Conservation (phyloP, 2,329 filamentous ascomycete species). For the Penicillium sp. region DNA sequence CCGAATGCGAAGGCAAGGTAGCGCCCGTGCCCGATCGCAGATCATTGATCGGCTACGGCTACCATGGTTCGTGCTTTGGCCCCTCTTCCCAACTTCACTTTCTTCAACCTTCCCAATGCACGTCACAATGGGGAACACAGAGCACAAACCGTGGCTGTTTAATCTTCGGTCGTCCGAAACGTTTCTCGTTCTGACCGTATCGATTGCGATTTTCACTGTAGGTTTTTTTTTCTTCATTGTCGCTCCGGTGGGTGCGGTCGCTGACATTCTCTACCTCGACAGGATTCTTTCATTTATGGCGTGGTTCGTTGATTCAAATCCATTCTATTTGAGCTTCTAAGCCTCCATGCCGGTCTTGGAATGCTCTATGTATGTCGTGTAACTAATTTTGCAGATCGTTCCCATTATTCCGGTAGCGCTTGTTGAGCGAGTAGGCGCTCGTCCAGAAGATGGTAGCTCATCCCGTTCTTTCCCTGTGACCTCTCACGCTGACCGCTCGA, state of each 20-base stretch:
- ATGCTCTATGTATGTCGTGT: not conserved
- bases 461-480: not conserved
- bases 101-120: not conserved
- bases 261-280: not conserved
- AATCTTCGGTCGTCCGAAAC: slow-evolving; percentile 38
- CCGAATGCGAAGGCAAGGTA: not conserved
- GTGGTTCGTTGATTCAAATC: slow-evolving; percentile 25
- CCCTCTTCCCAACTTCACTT: not conserved
- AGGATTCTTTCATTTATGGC: slow-evolving; percentile 45
- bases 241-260: not conserved
- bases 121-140: not conserved
- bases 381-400: slow-evolving; percentile 49
- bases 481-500: not conserved
- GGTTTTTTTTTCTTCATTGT: slow-evolving; percentile 2
- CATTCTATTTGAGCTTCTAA: no score
- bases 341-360: no score
- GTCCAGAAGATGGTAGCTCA: slow-evolving; percentile 47
- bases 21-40: not conserved
- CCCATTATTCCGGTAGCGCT: slow-evolving; percentile 70
- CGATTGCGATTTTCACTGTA: slow-evolving; percentile 45
- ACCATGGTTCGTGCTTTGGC: not conserved
- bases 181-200: slow-evolving; percentile 41
- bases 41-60: not conserved
- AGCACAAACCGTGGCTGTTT: slow-evolving; percentile 23
- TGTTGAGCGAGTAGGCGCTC: slow-evolving; percentile 25